A percentile compares a stretch with the other conserved stretches of the same genome.
Evolutionary conservation across 441 rosid species (phyloP).

Genomic region (Pelargonium cotyledonis): DNA sequence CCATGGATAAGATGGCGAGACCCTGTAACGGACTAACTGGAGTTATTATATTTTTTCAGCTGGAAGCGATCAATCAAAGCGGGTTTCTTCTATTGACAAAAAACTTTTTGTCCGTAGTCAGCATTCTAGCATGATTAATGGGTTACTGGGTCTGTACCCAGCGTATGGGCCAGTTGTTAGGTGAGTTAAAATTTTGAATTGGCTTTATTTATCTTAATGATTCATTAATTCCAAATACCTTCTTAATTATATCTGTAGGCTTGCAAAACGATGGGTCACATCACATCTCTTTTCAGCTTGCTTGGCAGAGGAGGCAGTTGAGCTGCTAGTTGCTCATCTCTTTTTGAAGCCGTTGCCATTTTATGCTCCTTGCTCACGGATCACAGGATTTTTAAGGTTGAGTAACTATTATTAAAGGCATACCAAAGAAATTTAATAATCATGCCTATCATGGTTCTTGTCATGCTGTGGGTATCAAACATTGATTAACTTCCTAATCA

Average conservation of each 20-base stretch:
- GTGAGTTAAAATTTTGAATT: slow-evolving; percentile 25
- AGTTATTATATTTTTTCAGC: slow-evolving; percentile 31
- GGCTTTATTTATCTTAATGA: not conserved
- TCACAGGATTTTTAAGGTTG: slow-evolving; percentile 84
- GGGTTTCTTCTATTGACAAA: slow-evolving; percentile 54
- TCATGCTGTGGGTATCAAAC: not conserved
- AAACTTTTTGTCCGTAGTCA: slow-evolving; percentile 64
- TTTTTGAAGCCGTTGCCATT: slow-evolving; percentile 79
- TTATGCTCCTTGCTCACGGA: slow-evolving; percentile 66
- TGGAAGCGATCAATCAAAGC: slow-evolving; percentile 47
- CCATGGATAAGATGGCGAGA: not conserved
- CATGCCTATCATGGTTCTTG: slow-evolving; percentile 7
- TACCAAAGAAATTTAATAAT: not conserved
- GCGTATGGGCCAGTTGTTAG: slow-evolving; percentile 70
- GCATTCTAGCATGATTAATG: slow-evolving; percentile 94
- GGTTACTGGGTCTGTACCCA: slow-evolving; percentile 58
- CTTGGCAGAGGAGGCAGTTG: slow-evolving; percentile 80
- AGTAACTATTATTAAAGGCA: not conserved
- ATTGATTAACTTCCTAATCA: not conserved
- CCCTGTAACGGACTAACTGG: slow-evolving; percentile 15
- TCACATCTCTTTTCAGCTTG: slow-evolving; percentile 90
- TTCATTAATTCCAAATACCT: slow-evolving; percentile 3
- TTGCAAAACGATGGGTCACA: slow-evolving; percentile 92
- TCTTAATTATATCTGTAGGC: slow-evolving; percentile 38
- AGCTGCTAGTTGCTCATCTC: slow-evolving; percentile 72